These are phyloP conservation scores for Hirschfeldia incana DNA, from an alignment of 345 rosid genomes.

Conservation along the genomic window DNA sequence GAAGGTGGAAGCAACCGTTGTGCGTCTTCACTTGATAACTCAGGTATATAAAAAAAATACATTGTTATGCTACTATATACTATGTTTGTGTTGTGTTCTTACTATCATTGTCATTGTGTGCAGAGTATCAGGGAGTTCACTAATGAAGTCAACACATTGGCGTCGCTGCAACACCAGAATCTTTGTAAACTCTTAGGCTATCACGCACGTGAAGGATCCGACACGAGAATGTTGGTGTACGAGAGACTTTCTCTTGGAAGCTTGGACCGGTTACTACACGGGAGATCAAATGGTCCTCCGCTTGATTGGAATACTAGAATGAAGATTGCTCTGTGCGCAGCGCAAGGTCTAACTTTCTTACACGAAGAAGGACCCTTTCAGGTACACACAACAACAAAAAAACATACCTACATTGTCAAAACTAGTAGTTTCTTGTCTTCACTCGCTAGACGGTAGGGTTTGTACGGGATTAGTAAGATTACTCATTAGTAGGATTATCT, in stretches of 20 bases:
- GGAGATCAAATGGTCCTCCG: conserved; percentile 87
- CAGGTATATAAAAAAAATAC: conserved; percentile 68
- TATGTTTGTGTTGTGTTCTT: conserved; percentile 14
- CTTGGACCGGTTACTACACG: conserved; percentile 81
- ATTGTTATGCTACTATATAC: neutral
- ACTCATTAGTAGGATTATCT: no score
- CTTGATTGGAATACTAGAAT: conserved; percentile 94
- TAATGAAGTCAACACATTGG: conserved; percentile 78
- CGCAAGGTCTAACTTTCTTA: conserved; percentile 87
- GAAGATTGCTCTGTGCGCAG: conserved; percentile 88
- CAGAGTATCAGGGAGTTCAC: conserved; percentile 81
- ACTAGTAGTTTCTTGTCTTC: no score
- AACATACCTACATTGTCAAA: no score
- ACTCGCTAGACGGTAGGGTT: no score
- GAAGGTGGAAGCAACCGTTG: conserved; percentile 90
- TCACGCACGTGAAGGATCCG: conserved; percentile 84
- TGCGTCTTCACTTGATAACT: conserved; percentile 64
- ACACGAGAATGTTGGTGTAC: conserved; percentile 79
- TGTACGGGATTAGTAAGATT: no score
- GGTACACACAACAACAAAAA: no score
- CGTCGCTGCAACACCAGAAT: conserved; percentile 87
- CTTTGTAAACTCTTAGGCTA: conserved; percentile 85
- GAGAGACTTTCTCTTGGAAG: conserved; percentile 94
- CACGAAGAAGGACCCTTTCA: conserved; percentile 99
- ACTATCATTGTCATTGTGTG: conserved; percentile 10